Percentiles rank a stretch among this genome's conserved stretches.
Conservation (phyloP, 169 alveolate genomes). For the Plasmodium inui region DNA sequence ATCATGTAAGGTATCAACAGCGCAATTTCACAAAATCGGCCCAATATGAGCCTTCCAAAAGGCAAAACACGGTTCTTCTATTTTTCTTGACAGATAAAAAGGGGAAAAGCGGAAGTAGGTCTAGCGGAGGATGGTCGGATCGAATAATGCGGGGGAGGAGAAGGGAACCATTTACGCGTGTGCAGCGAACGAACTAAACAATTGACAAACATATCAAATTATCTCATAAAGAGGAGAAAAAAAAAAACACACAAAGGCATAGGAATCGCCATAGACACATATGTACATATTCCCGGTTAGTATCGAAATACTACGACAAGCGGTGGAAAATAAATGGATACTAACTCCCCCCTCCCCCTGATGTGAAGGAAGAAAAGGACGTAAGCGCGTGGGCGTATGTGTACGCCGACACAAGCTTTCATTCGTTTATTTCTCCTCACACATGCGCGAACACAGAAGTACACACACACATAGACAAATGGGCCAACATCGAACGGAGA, state of each 20-base stretch:
- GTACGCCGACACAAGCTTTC: background rate
- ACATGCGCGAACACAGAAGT: no score
- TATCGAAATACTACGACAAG: background rate
- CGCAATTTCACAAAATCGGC: background rate
- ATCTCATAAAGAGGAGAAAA: slow-evolving; percentile 11
- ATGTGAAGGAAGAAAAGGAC: background rate
- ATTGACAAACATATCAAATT: slow-evolving; percentile 14
- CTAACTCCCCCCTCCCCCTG: background rate
- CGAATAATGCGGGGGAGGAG: background rate
- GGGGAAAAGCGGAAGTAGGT: background rate
- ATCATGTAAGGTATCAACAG: background rate
- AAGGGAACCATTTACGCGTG: background rate
- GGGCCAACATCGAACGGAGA: background rate
- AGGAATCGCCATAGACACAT: background rate
- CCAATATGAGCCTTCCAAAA: background rate
- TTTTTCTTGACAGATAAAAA: slow-evolving; percentile 6
- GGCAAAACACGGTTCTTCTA: background rate
- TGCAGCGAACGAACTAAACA: slow-evolving; percentile 19
- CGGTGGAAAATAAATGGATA: background rate
- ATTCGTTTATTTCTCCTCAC: background rate
- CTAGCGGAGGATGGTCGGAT: background rate
- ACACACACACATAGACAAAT: background rate
- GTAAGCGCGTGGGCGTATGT: background rate
- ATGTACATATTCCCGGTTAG: background rate
- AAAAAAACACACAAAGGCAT: background rate